phyloP scores from a whole-genome alignment of 2,329 filamentous ascomycete species.

The Trichoderma sp. region DNA sequence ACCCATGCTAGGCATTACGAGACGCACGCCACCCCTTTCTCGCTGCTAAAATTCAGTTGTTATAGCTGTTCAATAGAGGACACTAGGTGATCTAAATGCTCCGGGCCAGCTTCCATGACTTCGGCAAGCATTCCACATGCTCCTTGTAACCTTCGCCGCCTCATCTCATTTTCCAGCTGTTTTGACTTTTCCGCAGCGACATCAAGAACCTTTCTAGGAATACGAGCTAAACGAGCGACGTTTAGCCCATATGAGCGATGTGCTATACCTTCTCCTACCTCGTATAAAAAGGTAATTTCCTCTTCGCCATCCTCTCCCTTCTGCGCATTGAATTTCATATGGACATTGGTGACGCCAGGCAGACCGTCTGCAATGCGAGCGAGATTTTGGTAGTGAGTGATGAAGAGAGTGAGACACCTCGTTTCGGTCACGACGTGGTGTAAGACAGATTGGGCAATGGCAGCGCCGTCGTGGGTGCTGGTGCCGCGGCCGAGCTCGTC shows the following conservation, averaged over 20 bases:
- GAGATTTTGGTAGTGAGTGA: conserved; percentile 95
- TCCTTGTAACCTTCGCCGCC: conserved; percentile 62
- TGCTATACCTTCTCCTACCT: conserved; percentile 86
- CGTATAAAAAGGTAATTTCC: conserved; percentile 92
- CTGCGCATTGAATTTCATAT: conserved; percentile 79
- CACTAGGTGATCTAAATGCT: conserved; percentile 57
- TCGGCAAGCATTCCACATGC: conserved; percentile 49
- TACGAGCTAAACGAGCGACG: conserved; percentile 81
- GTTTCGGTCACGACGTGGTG: conserved; percentile 78
- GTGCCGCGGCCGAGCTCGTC: conserved; percentile 95
- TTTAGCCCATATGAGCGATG: conserved; percentile 95
- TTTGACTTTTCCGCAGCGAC: conserved; percentile 77
- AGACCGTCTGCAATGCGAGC: conserved; percentile 71
- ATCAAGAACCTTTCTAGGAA: conserved; percentile 77
- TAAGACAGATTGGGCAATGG: conserved; percentile 90
- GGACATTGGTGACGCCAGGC: conserved; percentile 77
- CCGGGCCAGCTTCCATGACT: conserved; percentile 44
- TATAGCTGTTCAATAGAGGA: conserved; percentile 64
- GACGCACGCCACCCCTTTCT: background rate
- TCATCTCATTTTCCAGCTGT: conserved; percentile 77
- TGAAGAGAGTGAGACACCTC: conserved; percentile 84
- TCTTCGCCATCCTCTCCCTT: conserved; percentile 58
- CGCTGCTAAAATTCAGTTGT: background rate
- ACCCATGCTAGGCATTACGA: background rate
- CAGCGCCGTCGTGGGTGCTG: conserved; percentile 92